A percentile compares a stretch with the other conserved stretches of the same genome.
These are phyloP conservation scores for Melastoma malabathricum DNA, from an alignment of 345 rosid genomes.

Conservation along the genomic window DNA sequence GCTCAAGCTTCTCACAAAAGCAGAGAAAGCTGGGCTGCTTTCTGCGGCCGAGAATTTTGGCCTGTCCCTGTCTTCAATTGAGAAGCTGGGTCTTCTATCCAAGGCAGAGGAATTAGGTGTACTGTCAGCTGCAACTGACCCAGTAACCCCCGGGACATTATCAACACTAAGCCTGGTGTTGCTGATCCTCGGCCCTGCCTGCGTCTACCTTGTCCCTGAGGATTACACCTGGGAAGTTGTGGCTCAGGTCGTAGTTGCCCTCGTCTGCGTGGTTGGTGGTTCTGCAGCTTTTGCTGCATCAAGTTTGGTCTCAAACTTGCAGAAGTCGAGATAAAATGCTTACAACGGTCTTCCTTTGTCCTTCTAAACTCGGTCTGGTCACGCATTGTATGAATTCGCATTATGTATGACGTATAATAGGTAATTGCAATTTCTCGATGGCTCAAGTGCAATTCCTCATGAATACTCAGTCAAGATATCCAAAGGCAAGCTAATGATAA, in stretches of 20 bases:
- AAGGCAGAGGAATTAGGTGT: conserved; percentile 87
- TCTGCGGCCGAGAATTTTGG: conserved; percentile 86
- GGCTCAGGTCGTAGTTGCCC: conserved; percentile 43
- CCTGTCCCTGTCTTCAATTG: conserved; percentile 69
- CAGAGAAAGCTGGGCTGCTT: conserved; percentile 78
- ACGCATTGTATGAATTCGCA: no score
- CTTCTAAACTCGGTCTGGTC: no score
- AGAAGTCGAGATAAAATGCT: conserved; percentile 39
- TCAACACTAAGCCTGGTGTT: conserved; percentile 50
- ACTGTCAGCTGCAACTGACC: conserved; percentile 77
- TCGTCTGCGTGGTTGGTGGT: conserved; percentile 52
- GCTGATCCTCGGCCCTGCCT: conserved; percentile 68
- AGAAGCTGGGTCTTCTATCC: conserved; percentile 83
- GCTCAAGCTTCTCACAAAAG: conserved; percentile 74
- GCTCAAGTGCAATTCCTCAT: no score
- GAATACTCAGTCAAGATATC: background rate
- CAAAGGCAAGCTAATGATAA: no score
- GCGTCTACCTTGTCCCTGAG: conserved; percentile 73
- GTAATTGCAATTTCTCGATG: no score
- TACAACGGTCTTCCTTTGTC: conserved; percentile 15
- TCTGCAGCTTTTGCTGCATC: conserved; percentile 90
- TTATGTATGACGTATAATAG: no score
- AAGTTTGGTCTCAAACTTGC: conserved; percentile 66
- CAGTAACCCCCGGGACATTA: conserved; percentile 54
- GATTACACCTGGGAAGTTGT: conserved; percentile 57